Base-by-base conservation (phyloP, 352 stramenopile genomes). In the Globisporangium megalacanthum region DNA sequence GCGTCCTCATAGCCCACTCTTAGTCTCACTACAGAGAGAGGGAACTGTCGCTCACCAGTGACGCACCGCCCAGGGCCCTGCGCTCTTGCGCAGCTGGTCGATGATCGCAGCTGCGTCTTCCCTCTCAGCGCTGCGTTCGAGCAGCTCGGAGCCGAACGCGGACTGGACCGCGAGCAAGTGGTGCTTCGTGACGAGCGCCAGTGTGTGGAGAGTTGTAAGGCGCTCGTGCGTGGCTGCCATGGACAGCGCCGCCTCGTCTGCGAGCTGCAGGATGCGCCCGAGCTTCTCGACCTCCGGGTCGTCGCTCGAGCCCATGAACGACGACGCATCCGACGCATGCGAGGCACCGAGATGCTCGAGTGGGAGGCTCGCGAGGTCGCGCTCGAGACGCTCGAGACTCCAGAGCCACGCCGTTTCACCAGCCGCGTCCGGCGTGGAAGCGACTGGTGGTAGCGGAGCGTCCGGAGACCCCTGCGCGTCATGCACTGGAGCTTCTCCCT, bases 101-200 rank as follows among this genome's bases (percentile, higher is more conserved):
- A 50, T 15, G 13, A 64, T 46, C 58, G 4, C 36, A 31, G 45
- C 36, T 17, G 52, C 46, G 33, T 64, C 31, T 6, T 53, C 8
- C 1, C 14, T 22, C 1, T 48, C 52, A 3, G 56, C 52, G 6
- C 39, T 15, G 13, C 25, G 31, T 13, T 19, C 0, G 20, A 41
- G 35, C 14, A 46, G 51, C n/a, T 69, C 39, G 25, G 61, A 45
- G 1, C 25, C 4, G 41, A 81, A 77, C 52, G 68, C 72, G 5
- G 35, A 31, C 22, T 70, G 68, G 7, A 61, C 59, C 10, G 60
- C 46, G 1, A 71, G 48, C 6, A 84, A 48, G 41, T 81, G 72
- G 45, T 75, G 54, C 46, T 72, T 67, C 15, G 72, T 60, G 8
- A 87, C 79, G 14, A 68, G 49, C 4, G 67, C 66, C 46, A 84